Evolutionary conservation across 208 protist genomes (phyloP).

Genomic region (Ichthyophonus hoferi): DNA sequence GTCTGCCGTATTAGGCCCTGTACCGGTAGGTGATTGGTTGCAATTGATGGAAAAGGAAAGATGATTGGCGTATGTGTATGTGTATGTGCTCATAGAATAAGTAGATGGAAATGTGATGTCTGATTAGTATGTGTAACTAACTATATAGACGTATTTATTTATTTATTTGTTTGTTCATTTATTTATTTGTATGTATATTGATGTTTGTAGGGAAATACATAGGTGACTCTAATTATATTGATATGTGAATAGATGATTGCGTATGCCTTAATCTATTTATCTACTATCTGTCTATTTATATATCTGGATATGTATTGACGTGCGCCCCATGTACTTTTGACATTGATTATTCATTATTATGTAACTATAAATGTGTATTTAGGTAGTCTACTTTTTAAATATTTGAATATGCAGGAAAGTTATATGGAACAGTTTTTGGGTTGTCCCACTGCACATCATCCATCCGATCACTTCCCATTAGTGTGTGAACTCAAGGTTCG

Average conservation of each 20-base stretch:
- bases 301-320: too few species aligned
- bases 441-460: constrained; percentile 36
- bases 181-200: too few species aligned
- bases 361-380: background rate
- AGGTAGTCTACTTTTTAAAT: too few species aligned
- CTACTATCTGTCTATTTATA: too few species aligned
- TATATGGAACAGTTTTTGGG: constrained; percentile 26
- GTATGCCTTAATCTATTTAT: background rate
- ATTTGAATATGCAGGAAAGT: background rate
- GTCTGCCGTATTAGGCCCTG: constrained; percentile 1
- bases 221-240: background rate
- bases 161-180: background rate
- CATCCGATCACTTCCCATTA: constrained; percentile 41
- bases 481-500: constrained; percentile 19
- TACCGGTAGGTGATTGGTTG: constrained; percentile 8
- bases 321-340: too few species aligned
- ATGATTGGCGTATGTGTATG: background rate
- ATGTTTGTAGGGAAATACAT: constrained; percentile 1
- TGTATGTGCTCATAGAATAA: background rate
- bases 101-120: background rate
- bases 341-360: background rate
- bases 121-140: background rate
- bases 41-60: background rate
- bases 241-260: background rate
- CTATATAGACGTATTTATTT: background rate